Evolutionary conservation across 768 basidiomycete genomes (phyloP).

Genomic region (Grammothele lineata): DNA sequence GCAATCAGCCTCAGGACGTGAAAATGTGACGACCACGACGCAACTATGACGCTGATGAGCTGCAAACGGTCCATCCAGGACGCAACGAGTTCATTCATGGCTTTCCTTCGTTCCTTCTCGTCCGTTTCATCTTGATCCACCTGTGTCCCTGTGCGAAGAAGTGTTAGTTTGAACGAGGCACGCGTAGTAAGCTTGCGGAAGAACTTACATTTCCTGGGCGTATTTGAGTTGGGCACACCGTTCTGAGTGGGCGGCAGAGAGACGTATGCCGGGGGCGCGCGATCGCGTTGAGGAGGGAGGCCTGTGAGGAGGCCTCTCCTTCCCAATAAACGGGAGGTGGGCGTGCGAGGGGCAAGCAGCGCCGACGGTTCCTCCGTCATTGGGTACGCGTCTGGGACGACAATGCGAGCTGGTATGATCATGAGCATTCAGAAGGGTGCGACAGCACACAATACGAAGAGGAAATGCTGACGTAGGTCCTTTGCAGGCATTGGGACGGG

Average conservation of each 20-base stretch:
- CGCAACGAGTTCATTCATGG: constrained; percentile 44
- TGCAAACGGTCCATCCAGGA: constrained; percentile 61
- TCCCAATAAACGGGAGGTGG: neutral
- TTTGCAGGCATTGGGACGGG: too few relatives aligned
- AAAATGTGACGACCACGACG: constrained; percentile 20
- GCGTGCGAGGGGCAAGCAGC: neutral
- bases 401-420: neutral
- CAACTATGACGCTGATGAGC: constrained; percentile 54
- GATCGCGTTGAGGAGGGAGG: neutral
- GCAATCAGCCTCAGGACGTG: too few relatives aligned
- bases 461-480: neutral
- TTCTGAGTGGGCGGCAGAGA: neutral
- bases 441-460: too few relatives aligned
- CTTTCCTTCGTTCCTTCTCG: constrained; percentile 38
- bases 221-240: neutral
- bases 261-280: neutral
- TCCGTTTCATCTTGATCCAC: constrained; percentile 46
- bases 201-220: too few relatives aligned
- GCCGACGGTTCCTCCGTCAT: neutral
- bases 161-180: too few relatives aligned
- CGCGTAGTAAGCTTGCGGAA: neutral
- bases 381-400: neutral
- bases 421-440: neutral
- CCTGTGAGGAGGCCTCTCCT: neutral
- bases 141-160: constrained; percentile 41